These are phyloP conservation scores for Laguncularia racemosa DNA, from an alignment of 345 rosid genomes.

Conservation along the genomic window DNA sequence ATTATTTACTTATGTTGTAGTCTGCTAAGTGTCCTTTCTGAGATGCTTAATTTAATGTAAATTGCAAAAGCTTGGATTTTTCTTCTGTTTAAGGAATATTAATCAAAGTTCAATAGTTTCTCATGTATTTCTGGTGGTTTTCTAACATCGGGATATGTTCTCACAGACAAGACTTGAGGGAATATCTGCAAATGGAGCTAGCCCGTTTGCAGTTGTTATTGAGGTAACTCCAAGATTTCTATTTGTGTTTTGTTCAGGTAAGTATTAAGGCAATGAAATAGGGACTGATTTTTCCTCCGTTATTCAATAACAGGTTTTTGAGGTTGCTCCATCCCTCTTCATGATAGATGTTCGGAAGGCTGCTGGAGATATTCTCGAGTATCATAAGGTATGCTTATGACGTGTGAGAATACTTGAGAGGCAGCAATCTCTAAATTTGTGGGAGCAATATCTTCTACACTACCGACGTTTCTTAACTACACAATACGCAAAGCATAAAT, in stretches of 20 bases:
- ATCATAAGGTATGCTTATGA: slow-evolving; percentile 57
- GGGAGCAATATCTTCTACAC: not conserved
- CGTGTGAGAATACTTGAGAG: too few relatives aligned
- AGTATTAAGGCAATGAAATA: slow-evolving; percentile 2
- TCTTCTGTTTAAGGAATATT: not conserved
- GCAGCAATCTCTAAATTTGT: not conserved
- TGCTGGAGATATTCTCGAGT: slow-evolving; percentile 80
- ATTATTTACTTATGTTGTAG: not conserved
- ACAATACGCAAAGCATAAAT: too few relatives aligned
- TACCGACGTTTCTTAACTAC: too few relatives aligned
- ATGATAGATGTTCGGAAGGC: slow-evolving; percentile 87
- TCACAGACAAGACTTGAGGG: slow-evolving; percentile 75
- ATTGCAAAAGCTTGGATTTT: too few relatives aligned
- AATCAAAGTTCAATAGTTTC: not conserved
- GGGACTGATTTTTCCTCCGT: not conserved
- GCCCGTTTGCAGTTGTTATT: slow-evolving; percentile 67
- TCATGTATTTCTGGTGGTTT: not conserved
- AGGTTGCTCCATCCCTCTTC: slow-evolving; percentile 87
- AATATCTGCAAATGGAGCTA: slow-evolving; percentile 36
- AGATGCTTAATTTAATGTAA: too few relatives aligned
- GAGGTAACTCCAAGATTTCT: slow-evolving; percentile 36
- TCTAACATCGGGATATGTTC: not conserved
- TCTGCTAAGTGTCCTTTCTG: too few relatives aligned
- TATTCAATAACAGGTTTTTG: slow-evolving; percentile 40
- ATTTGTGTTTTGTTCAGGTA: slow-evolving; percentile 4